A percentile compares a stretch with the other conserved stretches of the same genome.
Conservation (phyloP, 2,329 filamentous ascomycete genomes). For the Berkeleyomyces basicola region DNA sequence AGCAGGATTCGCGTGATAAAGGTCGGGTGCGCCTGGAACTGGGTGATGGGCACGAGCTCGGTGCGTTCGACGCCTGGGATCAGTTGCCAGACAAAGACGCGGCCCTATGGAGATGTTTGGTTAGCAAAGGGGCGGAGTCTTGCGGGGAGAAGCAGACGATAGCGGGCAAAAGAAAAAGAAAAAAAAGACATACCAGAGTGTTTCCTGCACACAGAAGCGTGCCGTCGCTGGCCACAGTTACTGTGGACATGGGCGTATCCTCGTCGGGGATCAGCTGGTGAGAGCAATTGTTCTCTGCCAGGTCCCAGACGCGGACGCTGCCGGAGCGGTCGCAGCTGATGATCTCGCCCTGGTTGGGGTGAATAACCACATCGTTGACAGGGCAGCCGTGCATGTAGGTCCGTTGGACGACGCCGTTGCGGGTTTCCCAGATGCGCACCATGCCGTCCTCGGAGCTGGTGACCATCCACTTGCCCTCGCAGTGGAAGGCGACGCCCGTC, state of each 20-base stretch:
- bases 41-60: constrained; percentile 69
- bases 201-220: constrained; percentile 86
- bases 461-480: constrained; percentile 99
- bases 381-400: constrained; percentile 82
- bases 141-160: not conserved
- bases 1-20: constrained; percentile 87
- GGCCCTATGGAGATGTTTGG: constrained; percentile 42
- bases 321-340: constrained; percentile 90
- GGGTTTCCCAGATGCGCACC: constrained; percentile 93
- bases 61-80: constrained; percentile 69
- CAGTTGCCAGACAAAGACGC: constrained; percentile 94
- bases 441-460: constrained; percentile 93
- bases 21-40: constrained; percentile 78
- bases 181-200: constrained; percentile 46
- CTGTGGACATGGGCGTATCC: constrained; percentile 81
- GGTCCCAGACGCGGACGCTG: constrained; percentile 87
- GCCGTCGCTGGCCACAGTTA: constrained; percentile 90
- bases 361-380: constrained; percentile 97
- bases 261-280: constrained; percentile 95
- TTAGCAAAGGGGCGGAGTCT: not conserved
- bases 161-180: not conserved
- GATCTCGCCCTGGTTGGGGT: constrained; percentile 95
- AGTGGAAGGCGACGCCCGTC: constrained; percentile 93
- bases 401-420: constrained; percentile 69
- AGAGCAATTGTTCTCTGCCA: constrained; percentile 92